phyloP scores from a whole-genome alignment of 352 stramenopile genomes.

The Phytopythium delawarense region DNA sequence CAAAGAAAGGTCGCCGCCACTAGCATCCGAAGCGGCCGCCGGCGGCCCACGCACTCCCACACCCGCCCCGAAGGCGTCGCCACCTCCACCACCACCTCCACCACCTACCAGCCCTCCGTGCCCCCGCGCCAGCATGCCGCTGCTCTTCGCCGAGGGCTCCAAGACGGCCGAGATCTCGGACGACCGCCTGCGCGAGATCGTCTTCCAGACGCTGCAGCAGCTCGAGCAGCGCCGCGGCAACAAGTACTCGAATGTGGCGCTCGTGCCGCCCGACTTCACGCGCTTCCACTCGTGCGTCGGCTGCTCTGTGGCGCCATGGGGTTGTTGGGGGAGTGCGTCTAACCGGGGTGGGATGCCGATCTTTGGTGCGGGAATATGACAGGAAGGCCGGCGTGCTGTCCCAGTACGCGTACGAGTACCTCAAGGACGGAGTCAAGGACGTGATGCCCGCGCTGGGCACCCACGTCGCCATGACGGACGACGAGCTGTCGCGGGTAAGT shows the following conservation, averaged over 20 bases:
- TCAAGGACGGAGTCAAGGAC: constrained; percentile 79
- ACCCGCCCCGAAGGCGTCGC: neutral
- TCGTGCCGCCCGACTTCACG: constrained; percentile 96
- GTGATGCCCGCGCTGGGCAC: constrained; percentile 95
- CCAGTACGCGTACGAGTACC: constrained; percentile 91
- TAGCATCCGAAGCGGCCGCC: neutral
- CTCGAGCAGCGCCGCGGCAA: constrained; percentile 49
- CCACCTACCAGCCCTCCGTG: too few relatives aligned
- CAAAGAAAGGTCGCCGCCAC: constrained; percentile 1
- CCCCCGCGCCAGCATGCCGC: constrained; percentile 37
- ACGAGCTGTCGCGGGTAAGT: constrained; percentile 83
- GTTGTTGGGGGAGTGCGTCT: neutral
- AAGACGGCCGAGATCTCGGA: constrained; percentile 60
- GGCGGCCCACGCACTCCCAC: neutral
- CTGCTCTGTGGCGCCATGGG: neutral
- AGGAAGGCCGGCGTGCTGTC: constrained; percentile 92
- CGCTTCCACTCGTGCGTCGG: constrained; percentile 90
- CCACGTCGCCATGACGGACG: constrained; percentile 94
- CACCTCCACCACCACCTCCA: neutral
- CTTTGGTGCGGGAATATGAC: constrained; percentile 4
- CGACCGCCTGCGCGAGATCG: constrained; percentile 52
- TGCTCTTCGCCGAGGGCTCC: constrained; percentile 74
- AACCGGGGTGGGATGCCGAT: neutral
- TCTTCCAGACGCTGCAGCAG: constrained; percentile 55
- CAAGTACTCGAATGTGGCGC: constrained; percentile 69